These are phyloP conservation scores for Areca catechu DNA, from an alignment of 176 grass and related monocot species.

Conservation along the genomic window DNA sequence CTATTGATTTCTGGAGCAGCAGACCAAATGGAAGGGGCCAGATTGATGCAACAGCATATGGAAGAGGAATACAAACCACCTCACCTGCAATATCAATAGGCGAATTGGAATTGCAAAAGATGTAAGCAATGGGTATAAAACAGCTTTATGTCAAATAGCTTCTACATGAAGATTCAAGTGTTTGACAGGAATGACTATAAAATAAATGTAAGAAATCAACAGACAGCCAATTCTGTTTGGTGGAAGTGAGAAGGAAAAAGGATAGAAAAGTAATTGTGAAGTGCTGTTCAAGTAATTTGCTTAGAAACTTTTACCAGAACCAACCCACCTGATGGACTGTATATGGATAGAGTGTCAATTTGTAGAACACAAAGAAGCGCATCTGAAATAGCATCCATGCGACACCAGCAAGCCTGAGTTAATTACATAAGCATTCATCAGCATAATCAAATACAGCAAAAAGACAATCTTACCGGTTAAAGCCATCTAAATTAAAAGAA, in stretches of 20 bases:
- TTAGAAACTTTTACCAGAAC: neutral
- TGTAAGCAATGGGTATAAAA: neutral
- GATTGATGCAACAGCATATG: constrained; percentile 78
- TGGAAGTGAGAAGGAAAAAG: too few relatives aligned
- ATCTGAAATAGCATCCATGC: constrained; percentile 61
- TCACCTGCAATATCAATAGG: constrained; percentile 48
- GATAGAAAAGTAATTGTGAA: too few relatives aligned
- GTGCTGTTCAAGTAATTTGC: too few relatives aligned
- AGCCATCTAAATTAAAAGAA: too few relatives aligned
- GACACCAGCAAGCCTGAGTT: constrained; percentile 82
- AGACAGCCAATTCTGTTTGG: too few relatives aligned
- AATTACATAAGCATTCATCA: constrained; percentile 12
- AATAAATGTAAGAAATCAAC: too few relatives aligned
- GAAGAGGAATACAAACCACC: constrained; percentile 56
- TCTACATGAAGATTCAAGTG: too few relatives aligned
- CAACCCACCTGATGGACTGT: constrained; percentile 49
- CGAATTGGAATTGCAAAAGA: constrained; percentile 4
- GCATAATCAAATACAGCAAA: neutral
- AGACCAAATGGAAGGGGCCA: constrained; percentile 75
- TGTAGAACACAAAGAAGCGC: constrained; percentile 87
- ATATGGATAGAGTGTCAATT: constrained; percentile 77
- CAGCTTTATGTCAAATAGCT: too few relatives aligned
- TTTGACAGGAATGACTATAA: too few relatives aligned
- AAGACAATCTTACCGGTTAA: too few relatives aligned
- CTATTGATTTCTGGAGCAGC: constrained; percentile 70